Evolutionary conservation across 2,329 filamentous ascomycete species (phyloP).

Genomic region (Pseudocercospora cruenta): DNA sequence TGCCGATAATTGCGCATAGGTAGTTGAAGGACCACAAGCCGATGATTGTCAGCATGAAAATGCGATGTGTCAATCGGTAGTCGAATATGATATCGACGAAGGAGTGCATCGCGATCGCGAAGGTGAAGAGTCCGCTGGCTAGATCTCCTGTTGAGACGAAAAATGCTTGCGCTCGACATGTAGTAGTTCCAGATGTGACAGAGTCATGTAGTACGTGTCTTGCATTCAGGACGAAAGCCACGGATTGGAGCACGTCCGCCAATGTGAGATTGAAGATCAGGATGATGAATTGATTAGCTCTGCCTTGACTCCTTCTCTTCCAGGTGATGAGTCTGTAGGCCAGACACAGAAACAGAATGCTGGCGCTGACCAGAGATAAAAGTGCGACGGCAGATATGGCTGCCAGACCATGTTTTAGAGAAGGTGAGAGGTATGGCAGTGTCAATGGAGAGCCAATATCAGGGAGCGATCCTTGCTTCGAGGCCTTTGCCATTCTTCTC

Average conservation of each 20-base stretch:
- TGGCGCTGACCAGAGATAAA: slow-evolving; percentile 51
- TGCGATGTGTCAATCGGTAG: slow-evolving; percentile 54
- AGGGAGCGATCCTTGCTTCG: slow-evolving; percentile 23
- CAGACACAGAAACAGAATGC: slow-evolving; percentile 49
- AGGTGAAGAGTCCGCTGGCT: slow-evolving; percentile 67
- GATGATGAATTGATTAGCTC: slow-evolving; percentile 66
- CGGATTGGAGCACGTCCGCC: slow-evolving; percentile 67
- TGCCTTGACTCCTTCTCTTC: slow-evolving; percentile 38
- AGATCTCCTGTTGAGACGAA: slow-evolving; percentile 69
- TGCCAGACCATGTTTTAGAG: slow-evolving; percentile 47
- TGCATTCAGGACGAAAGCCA: slow-evolving; percentile 65
- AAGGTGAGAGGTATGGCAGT: slow-evolving; percentile 34
- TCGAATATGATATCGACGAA: slow-evolving; percentile 63
- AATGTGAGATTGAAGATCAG: slow-evolving; percentile 70
- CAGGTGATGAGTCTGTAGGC: slow-evolving; percentile 52
- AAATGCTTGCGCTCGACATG: slow-evolving; percentile 67
- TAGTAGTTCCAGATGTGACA: slow-evolving; percentile 55
- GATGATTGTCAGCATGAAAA: slow-evolving; percentile 55
- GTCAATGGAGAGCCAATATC: not conserved
- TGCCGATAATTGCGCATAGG: slow-evolving; percentile 56
- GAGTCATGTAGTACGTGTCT: slow-evolving; percentile 59
- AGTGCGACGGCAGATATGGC: slow-evolving; percentile 53
- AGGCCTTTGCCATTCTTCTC: not conserved
- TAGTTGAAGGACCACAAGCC: slow-evolving; percentile 64
- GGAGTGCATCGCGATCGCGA: slow-evolving; percentile 66